Base-by-base conservation (phyloP, 306 rosid species). In the Cicer chorassanicum region DNA sequence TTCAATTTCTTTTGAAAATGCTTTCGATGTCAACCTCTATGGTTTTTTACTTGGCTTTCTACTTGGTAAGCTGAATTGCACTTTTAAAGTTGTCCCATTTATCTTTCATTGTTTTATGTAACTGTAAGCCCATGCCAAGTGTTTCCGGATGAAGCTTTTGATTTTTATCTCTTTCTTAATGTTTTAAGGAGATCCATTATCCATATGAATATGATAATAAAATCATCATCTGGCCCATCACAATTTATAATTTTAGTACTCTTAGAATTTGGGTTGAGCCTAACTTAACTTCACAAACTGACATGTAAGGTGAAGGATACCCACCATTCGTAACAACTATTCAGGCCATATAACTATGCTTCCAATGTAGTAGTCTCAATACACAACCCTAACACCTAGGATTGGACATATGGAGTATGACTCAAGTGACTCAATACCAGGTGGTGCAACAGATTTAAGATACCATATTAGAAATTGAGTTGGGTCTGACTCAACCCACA, bases 1-100 rank as follows among this genome's bases (percentile, higher is more conserved):
- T 51, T 76, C 38, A 43, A 66, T 43, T 65, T 76, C 19, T 42
- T 66, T 9, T 43, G 39, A 12, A 76, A 50, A 43, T 75, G 59
- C 49, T 10, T 76, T 29, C 53, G 66, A 54, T 2, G 54, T 65
- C 48, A 55, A 55, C 40, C 67, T 76, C 12, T n/a, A 34, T 42
- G 43, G 7, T 8, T 18, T 19, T 51, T 57, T 75, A 53, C 1
- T 0, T 53, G 8, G 12, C 42, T 6, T 49, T 53, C 54, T 53
- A 9, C 9, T 40, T 53, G 18, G 65, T 53, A 21, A 34, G 50
- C 54, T 64, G 43, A 40, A 38, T 10, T 9, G 15, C 39, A 16
- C 53, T 7, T 39, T 5, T 74, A 39, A 12, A 64, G 63, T 48
- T 44, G 51, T 44, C 60, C 46, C 68, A 24, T 44, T 60, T 48